Base-by-base conservation (phyloP, 2,329 filamentous ascomycete genomes). In the Leptodontidium sp. region DNA sequence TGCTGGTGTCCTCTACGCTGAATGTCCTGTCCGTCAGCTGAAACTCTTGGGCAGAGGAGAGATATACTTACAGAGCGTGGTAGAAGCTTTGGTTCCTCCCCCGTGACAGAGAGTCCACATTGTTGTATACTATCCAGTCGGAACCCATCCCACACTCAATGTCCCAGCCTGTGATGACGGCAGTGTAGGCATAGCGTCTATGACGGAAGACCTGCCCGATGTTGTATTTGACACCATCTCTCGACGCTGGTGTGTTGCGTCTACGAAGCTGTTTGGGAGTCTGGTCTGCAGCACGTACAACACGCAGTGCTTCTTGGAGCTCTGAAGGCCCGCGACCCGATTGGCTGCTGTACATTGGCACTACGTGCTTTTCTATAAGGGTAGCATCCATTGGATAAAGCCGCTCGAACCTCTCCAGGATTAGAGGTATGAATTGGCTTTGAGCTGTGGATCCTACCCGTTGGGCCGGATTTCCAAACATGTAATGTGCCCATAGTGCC, bases 151-250 rank as follows among this genome's bases (percentile, higher is more conserved):
- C 86, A 76, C 85, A 91, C 71, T 85, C 83, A 32, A 80, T 80
- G 70, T 80, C 81, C 94, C 95, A 99, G n/a, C 94, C 94, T 15
- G 91, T 93, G 68, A 99, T 92, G 32, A 97, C 87, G 21, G 91
- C 94, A 61, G 90, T 83, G 78, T 95, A 97, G 24, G 86, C 83
- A 78, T 96, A 97, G 57, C 94, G 87, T 70, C 85, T 88, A 80
- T 99, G 96, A 59, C 86, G 86, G 78, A 98, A 97, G 7, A 97
- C 86, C 75, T 97, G 91, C 0, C 96, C 96, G 61, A 97, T 87
- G 62, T 85, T 87, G 78, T 88, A 95, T 69, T 81, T 85, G 62
- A 93, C 87, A 35, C 80, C 76, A n/a, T 77, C 75, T 69, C 68
- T 65, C 70, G 69, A 58, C 43, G 63, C 68, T 15, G 45, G 52